Conservation (phyloP, 768 basidiomycete species). For the Phylloporus sp. region DNA sequence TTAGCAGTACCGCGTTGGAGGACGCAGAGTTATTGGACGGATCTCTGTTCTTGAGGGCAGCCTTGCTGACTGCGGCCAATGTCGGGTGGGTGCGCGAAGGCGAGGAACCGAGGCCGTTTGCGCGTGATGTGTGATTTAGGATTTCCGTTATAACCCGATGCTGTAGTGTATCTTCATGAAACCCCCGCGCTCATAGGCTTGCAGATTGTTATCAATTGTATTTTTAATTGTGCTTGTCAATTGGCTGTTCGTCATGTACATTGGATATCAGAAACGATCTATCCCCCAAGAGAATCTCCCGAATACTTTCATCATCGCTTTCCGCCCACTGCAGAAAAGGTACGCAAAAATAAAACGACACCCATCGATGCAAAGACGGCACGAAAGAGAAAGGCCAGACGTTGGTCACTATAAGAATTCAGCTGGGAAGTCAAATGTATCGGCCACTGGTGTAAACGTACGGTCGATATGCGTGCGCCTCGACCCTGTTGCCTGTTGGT, state of each 20-base stretch:
- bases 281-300: too few species aligned
- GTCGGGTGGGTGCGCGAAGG: conserved; percentile 42
- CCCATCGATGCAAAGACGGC: neutral
- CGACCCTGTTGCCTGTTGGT: neutral
- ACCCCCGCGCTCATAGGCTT: neutral
- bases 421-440: neutral
- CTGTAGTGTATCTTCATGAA: neutral
- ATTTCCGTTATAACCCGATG: neutral
- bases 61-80: conserved; percentile 29
- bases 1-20: conserved; percentile 27
- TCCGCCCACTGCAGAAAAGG: neutral
- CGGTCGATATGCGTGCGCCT: neutral
- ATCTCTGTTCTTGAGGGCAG: conserved; percentile 31
- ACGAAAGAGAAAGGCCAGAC: neutral
- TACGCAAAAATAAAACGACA: neutral
- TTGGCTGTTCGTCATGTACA: neutral
- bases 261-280: too few species aligned
- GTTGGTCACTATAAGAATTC: neutral
- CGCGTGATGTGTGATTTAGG: conserved; percentile 9
- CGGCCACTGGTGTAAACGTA: neutral
- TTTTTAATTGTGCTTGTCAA: neutral
- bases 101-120: conserved; percentile 22
- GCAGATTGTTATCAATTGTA: neutral
- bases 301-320: neutral
- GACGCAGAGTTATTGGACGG: conserved; percentile 34